Evolutionary conservation across 148 eudicot species (phyloP).

Genomic region (Bassia scoparia): DNA sequence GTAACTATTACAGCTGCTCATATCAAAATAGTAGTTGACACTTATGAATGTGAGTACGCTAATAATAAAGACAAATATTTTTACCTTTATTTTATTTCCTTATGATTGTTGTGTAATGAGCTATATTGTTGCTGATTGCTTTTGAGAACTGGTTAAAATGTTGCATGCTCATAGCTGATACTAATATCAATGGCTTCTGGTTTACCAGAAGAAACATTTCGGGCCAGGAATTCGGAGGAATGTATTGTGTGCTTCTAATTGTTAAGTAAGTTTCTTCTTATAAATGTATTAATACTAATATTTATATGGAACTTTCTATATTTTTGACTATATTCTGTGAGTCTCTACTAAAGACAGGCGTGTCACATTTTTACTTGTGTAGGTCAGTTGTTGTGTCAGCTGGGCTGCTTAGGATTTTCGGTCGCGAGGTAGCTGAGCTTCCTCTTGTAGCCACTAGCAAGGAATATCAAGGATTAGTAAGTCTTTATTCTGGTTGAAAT

Average conservation of each 20-base stretch:
- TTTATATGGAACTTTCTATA: background rate
- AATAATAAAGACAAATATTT: no score
- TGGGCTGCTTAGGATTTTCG: slow-evolving; percentile 81
- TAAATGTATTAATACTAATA: background rate
- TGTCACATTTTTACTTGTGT: background rate
- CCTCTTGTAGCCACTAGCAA: slow-evolving; percentile 94
- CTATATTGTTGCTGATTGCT: background rate
- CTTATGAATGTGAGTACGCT: no score
- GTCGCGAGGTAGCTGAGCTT: slow-evolving; percentile 89
- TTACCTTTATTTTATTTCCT: no score
- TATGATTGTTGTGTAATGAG: background rate
- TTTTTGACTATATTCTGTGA: background rate
- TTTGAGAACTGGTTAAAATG: background rate
- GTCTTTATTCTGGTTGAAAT: slow-evolving; percentile 9
- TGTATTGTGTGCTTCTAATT: slow-evolving; percentile 78
- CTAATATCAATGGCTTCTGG: slow-evolving; percentile 1
- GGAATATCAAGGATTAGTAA: slow-evolving; percentile 82
- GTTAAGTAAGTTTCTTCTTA: slow-evolving; percentile 58
- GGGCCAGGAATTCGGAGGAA: slow-evolving; percentile 94
- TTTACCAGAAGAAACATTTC: slow-evolving; percentile 84
- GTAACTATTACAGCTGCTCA: no score
- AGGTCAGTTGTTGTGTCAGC: slow-evolving; percentile 92
- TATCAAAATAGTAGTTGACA: no score
- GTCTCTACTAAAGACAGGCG: background rate
- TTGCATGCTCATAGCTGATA: background rate